Conservation (phyloP, 371 early-diverging fungal genomes). For the Circinella umbellata region DNA sequence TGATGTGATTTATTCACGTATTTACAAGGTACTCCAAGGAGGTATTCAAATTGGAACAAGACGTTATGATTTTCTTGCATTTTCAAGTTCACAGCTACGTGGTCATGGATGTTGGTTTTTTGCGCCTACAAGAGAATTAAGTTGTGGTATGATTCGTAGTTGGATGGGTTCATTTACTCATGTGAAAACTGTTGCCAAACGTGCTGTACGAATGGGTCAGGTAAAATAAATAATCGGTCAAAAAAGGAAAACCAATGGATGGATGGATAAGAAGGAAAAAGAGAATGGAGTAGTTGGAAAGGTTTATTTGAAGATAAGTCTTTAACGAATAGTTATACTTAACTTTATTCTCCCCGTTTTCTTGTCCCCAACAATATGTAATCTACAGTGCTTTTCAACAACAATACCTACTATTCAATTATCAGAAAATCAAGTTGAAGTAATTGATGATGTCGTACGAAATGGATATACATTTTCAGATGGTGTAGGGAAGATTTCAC, state of each 20-base stretch:
- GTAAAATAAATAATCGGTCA: slow-evolving; percentile 11
- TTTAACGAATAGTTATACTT: too few species aligned
- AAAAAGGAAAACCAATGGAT: neutral
- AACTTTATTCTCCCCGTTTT: too few species aligned
- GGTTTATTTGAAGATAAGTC: too few species aligned
- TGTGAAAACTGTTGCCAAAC: slow-evolving; percentile 74
- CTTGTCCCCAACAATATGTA: too few species aligned
- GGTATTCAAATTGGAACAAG: slow-evolving; percentile 66
- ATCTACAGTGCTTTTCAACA: slow-evolving; percentile 65
- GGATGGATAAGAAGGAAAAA: neutral
- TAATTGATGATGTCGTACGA: slow-evolving; percentile 61
- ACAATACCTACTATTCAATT: slow-evolving; percentile 59
- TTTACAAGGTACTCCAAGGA: slow-evolving; percentile 50
- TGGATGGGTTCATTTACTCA: slow-evolving; percentile 81
- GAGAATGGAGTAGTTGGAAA: too few species aligned
- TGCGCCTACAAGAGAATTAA: slow-evolving; percentile 41
- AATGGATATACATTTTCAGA: slow-evolving; percentile 77
- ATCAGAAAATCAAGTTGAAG: slow-evolving; percentile 35
- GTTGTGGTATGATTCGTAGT: slow-evolving; percentile 57
- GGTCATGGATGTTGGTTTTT: slow-evolving; percentile 81
- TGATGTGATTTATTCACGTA: slow-evolving; percentile 52
- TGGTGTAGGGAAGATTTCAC: slow-evolving; percentile 81
- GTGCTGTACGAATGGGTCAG: slow-evolving; percentile 78
- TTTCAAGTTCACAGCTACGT: slow-evolving; percentile 71
- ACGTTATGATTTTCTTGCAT: slow-evolving; percentile 74